phyloP scores from a whole-genome alignment of 2,329 filamentous ascomycete genomes.

The Ophiognomonia clavigignenti-juglandacearum region DNA sequence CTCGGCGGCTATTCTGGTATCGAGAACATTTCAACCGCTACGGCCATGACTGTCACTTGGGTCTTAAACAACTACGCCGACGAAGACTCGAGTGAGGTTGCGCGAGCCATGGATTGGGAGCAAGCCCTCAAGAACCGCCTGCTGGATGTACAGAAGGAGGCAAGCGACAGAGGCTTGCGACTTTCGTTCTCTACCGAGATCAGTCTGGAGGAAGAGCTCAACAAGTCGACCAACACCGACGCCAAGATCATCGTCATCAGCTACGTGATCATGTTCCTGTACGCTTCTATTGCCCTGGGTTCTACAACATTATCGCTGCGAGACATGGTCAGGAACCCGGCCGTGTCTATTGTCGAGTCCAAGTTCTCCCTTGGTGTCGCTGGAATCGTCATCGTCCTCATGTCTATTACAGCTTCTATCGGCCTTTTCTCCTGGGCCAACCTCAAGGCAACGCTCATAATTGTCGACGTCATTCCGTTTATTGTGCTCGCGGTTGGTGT shows the following conservation, averaged over 20 bases:
- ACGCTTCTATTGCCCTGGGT: constrained; percentile 87
- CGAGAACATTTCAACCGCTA: constrained; percentile 63
- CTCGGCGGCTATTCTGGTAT: constrained; percentile 72
- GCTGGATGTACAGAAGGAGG: constrained; percentile 75
- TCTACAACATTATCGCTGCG: constrained; percentile 76
- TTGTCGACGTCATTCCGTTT: constrained; percentile 97
- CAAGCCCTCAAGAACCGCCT: constrained; percentile 69
- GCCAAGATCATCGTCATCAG: constrained; percentile 95
- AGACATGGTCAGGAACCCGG: constrained; percentile 75
- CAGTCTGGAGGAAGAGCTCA: constrained; percentile 90
- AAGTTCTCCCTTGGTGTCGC: constrained; percentile 95
- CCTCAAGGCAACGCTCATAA: constrained; percentile 93
- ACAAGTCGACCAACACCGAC: constrained; percentile 97
- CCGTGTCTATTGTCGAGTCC: constrained; percentile 83
- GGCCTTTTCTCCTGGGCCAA: constrained; percentile 89
- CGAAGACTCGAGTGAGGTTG: constrained; percentile 63
- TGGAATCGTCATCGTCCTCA: constrained; percentile 90
- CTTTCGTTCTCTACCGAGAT: constrained; percentile 94
- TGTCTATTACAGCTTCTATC: constrained; percentile 95
- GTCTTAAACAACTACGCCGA: constrained; percentile 80
- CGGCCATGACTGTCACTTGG: constrained; percentile 87
- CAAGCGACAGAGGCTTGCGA: constrained; percentile 69
- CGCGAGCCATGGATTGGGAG: constrained; percentile 85
- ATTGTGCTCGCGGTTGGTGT: constrained; percentile 94
- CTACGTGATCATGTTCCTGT: constrained; percentile 98